Evolutionary conservation across 352 stramenopile genomes (phyloP), one percentile per base, ranked within the genome.

Genomic region (Blastocystis sp.): DNA sequence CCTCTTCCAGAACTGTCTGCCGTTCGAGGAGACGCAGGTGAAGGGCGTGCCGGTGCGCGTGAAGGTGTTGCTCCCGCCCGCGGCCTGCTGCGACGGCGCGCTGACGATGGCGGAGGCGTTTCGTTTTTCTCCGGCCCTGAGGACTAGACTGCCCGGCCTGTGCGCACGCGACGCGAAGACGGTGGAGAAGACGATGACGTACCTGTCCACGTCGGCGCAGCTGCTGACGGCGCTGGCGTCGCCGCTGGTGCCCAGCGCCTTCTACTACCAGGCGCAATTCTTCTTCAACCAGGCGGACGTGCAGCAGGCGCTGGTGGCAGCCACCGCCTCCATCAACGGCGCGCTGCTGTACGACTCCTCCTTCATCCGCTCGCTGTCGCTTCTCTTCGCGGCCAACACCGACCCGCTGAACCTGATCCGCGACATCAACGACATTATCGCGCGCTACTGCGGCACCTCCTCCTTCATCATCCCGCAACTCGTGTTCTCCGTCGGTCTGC

Each of bases 351-450:
- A 68, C 45, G 74, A 84, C 45, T 14, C 52, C 0, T 17, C 66
- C 28, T 84, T 69, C 34, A 62, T 84, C n/a, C 48, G 43, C 9
- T 54, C 52, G 2, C 38, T 84, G 19, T 54, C 48, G 4, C 28
- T 68, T 38, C 54, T 66, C 10, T 84, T 84, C 38, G 65, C 43
- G 40, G 48, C 74, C 19, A 59, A 59, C 24, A 54, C 65, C 48
- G 74, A 84, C 34, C 74, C 74, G n/a, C 38, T 84, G 19, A 45
- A 45, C 28, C 48, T 84, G 52, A 84, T 84, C 43, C 14, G 48
- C 4, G 48, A 84, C 38, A 84, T 84, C 42, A 84, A 84, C 54
- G 74, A 84, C 40, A 42, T 84, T 42, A 62, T 84, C 61, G 57
- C 45, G 9, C 45, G 28, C 19, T 84, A 84, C 28, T 57, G 45